These are phyloP conservation scores for Leishmania guyanensis DNA, from an alignment of 208 protist species.

Conservation along the genomic window DNA sequence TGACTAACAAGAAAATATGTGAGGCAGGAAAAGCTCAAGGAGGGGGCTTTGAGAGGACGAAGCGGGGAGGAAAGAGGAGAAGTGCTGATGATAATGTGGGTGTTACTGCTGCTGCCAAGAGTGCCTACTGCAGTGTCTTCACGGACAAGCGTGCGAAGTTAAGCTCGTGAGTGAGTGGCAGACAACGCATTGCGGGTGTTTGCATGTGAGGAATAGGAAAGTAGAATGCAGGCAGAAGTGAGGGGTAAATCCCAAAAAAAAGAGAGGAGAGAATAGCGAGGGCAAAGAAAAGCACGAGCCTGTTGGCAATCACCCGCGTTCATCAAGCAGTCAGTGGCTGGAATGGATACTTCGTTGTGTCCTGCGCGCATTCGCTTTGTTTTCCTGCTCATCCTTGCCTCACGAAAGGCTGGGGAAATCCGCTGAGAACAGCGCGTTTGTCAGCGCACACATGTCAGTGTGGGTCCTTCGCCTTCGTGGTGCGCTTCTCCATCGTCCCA, in stretches of 20 bases:
- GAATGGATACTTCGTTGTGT: neutral
- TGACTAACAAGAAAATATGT: neutral
- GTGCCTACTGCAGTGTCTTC: neutral
- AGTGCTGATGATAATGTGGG: neutral
- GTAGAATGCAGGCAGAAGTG: neutral
- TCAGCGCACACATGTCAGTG: neutral
- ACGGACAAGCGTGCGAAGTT: neutral
- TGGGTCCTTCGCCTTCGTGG: neutral
- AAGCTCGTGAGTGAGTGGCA: neutral
- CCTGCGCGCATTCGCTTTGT: too few species aligned
- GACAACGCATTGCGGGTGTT: conserved; percentile 11
- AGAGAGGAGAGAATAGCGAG: neutral
- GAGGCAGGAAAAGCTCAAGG: neutral
- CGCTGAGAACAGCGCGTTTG: neutral
- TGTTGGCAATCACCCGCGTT: neutral
- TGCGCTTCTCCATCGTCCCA: neutral
- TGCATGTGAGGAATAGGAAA: neutral
- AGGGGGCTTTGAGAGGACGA: neutral
- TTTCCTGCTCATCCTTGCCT: neutral
- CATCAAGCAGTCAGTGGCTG: neutral
- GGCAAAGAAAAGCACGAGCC: neutral
- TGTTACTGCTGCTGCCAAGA: neutral
- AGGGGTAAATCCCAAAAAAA: too few species aligned
- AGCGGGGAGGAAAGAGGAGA: neutral
- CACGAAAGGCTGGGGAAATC: neutral